Base-by-base conservation (phyloP, 768 basidiomycete genomes). In the Lentinula raphanica region DNA sequence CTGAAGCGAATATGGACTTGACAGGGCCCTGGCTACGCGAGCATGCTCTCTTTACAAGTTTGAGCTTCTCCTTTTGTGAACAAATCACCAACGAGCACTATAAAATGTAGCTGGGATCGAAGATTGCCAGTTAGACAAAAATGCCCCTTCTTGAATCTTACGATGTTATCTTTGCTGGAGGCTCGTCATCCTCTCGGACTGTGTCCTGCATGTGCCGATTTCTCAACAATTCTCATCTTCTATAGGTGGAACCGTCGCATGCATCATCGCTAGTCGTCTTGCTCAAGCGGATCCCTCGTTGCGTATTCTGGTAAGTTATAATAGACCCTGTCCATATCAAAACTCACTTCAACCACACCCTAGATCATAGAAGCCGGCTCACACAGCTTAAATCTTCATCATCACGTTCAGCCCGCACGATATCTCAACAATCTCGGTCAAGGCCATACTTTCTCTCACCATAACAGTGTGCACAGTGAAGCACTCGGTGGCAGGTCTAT, bases 321-420 rank as follows among this genome's bases (percentile, higher is more conserved):
- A 3, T 68, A 64, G 0, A 72, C 72, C 58, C 58, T 75, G 32
- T 13, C 7, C 68, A 25, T 71, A 66, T 3, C 3, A 28, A 35
- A 12, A 4, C 63, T 65, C 21, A 11, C 15, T 23, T 32, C 15
- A 51, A 50, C 19, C n/a, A 2, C 15, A 19, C 46, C 25, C 21
- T 19, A 49, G 39, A 44, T 54, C 6, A 72, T 82, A 12, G 80
- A 82, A 63, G 71, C 71, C 8, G 80, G 80, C 0, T 67, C 69
- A 4, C 69, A 74, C 38, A 74, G 77, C 0, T 62, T 62, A 9
- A 68, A 76, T 25, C 23, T 74, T 15, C 67, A 65, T 12, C 38
- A 44, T 4, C 78, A 81, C 62, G 68, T 64, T 3, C 76, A 79
- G 32, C 79, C 80, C 0, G 77, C 71, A 1, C 68, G 70, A n/a